phyloP scores from a whole-genome alignment of 345 rosid species.

The Brassica juncea region DNA sequence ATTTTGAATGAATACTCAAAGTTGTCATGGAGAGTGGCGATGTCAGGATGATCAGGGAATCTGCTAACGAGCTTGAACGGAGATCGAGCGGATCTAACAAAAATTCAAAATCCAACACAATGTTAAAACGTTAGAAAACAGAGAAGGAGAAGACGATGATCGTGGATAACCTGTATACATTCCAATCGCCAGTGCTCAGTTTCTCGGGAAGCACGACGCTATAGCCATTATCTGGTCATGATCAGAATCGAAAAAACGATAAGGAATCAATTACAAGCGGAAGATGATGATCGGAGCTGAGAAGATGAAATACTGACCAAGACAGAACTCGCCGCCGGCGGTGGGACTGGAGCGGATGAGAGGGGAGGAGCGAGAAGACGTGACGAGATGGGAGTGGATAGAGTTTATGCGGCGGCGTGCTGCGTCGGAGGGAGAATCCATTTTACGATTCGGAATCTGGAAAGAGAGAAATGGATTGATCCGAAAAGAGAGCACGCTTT shows the following conservation, averaged over 20 bases:
- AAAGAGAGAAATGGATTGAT: conserved; percentile 6
- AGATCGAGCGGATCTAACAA: conserved; percentile 69
- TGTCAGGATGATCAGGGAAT: conserved; percentile 83
- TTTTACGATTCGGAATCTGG: conserved; percentile 28
- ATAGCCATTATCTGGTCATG: conserved; percentile 68
- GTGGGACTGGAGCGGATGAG: conserved; percentile 56
- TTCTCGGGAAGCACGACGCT: conserved; percentile 96
- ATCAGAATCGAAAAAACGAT: neutral
- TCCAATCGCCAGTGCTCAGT: conserved; percentile 88
- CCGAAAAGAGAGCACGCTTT: neutral
- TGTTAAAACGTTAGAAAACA: neutral
- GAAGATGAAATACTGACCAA: conserved; percentile 48
- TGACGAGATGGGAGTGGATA: conserved; percentile 60
- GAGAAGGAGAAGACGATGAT: neutral
- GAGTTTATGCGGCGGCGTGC: conserved; percentile 78
- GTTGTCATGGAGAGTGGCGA: conserved; percentile 89
- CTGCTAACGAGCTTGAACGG: conserved; percentile 77
- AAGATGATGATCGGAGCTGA: neutral
- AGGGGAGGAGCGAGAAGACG: conserved; percentile 43
- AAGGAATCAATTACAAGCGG: conserved; percentile 2
- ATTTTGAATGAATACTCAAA: conserved; percentile 60
- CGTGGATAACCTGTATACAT: conserved; percentile 68
- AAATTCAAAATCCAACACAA: neutral
- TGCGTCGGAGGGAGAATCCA: conserved; percentile 56
- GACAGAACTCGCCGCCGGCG: conserved; percentile 75